Base-by-base conservation (phyloP, 345 rosid species). In the Bretschneidera sinensis region DNA sequence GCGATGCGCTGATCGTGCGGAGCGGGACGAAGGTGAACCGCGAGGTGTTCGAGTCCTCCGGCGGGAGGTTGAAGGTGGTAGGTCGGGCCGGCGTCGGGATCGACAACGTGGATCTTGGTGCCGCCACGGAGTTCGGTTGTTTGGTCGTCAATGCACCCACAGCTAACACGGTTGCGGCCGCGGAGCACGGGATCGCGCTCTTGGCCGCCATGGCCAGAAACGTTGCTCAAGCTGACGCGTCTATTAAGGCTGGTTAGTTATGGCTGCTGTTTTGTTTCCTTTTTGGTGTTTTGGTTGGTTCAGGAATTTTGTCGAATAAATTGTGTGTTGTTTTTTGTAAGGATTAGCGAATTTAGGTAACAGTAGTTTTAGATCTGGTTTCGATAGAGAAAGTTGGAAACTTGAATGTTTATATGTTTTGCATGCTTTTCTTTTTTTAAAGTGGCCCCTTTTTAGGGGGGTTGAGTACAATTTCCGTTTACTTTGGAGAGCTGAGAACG, bases 11-110 rank as follows among this genome's bases (percentile, higher is more conserved):
- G 71, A 83, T 90, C 62, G 97, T 90, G 24, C 65, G 97, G 17
- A 90, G 97, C 48, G 95, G 84, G 28, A 90, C 97, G 9, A 87
- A 85, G 68, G 97, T 90, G 14, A 73, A 59, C 2, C 88, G 97
- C 33, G 87, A 85, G 54, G 91, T 90, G 16, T 90, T 90, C 53
- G 95, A 90, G 71, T 76, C 90, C 17, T 87, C 95, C 33, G 77
- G 74, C 5, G 97, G 97, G 47, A 62, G 92, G 57, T 65, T 90
- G 51, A 90, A 85, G 78, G 97, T 90, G n/a, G 97, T 90, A 17
- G 97, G 97, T 2, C 77, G 97, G 54, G 97, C 97, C 57, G 97
- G 97, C 17, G 97, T 90, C 33, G 97, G 97, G 65, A 90, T 90
- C 22, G 97, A 90, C 25, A 90, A 90, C 67, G 97, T 90, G 64